phyloP scores from a whole-genome alignment of 768 basidiomycete genomes.

The Mycena galericulata region DNA sequence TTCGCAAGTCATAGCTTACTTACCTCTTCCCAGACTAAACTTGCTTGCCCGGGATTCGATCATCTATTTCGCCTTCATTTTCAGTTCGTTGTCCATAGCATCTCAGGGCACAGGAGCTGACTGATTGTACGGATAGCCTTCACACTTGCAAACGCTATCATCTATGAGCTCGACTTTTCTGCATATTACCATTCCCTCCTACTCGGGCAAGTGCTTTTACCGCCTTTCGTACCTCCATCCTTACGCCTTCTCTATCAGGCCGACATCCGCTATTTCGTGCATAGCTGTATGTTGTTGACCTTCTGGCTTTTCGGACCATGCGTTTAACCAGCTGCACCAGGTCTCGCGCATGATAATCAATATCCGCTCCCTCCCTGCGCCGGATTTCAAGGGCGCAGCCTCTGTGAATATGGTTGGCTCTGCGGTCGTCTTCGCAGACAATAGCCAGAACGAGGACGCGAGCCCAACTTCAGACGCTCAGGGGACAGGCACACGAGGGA shows the following conservation, averaged over 20 bases:
- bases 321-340: background rate
- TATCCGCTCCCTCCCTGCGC: conserved; percentile 23
- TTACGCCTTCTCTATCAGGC: conserved; percentile 6
- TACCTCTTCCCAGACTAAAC: conserved; percentile 9
- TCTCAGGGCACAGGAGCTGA: too few species aligned
- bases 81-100: conserved; percentile 15
- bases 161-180: conserved; percentile 16
- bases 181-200: conserved; percentile 19
- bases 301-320: too few species aligned
- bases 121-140: conserved; percentile 17
- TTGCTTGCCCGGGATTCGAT: conserved; percentile 35
- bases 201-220: conserved; percentile 4
- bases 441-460: conserved; percentile 5
- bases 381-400: background rate
- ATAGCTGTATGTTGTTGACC: conserved; percentile 18
- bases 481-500: background rate
- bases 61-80: conserved; percentile 30
- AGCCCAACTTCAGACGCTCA: conserved; percentile 1
- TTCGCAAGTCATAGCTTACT: background rate
- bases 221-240: background rate
- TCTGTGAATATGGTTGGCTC: conserved; percentile 13
- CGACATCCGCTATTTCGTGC: conserved; percentile 29
- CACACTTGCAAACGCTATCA: conserved; percentile 27
- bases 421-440: conserved; percentile 13
- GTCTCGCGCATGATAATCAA: conserved; percentile 33